These are phyloP conservation scores for Carex kokanica DNA, from an alignment of 176 grass and related monocot species.

Conservation along the genomic window DNA sequence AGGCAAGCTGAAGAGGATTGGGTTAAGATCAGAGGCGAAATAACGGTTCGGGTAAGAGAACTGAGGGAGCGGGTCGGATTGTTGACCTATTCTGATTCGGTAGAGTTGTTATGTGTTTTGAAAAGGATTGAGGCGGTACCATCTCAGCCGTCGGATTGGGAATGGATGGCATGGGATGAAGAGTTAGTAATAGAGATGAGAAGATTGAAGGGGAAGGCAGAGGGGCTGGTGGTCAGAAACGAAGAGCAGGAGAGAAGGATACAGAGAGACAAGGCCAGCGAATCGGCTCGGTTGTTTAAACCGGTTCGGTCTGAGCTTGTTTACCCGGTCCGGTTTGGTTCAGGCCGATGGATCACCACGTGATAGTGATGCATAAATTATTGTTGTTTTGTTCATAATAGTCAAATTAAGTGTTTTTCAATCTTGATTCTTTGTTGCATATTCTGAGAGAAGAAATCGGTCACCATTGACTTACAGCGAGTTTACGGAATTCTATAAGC, in stretches of 20 bases:
- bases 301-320: background rate
- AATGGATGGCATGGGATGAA: constrained; percentile 59
- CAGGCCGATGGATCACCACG: constrained; percentile 40
- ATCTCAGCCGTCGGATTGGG: constrained; percentile 40
- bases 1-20: constrained; percentile 61
- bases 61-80: constrained; percentile 53
- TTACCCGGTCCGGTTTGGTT: constrained; percentile 41
- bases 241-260: constrained; percentile 42
- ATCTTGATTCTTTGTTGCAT: background rate
- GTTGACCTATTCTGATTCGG: constrained; percentile 54
- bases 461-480: background rate
- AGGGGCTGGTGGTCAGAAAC: constrained; percentile 38
- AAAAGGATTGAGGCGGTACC: constrained; percentile 39
- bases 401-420: background rate
- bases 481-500: no score
- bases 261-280: constrained; percentile 37
- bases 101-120: constrained; percentile 65
- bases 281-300: constrained; percentile 37
- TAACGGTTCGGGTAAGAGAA: constrained; percentile 45
- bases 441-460: background rate
- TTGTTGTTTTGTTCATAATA: background rate
- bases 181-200: constrained; percentile 31
- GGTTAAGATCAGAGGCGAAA: constrained; percentile 39
- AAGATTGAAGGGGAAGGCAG: constrained; percentile 36
- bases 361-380: background rate